Evolutionary conservation across 2,329 filamentous ascomycete species (phyloP), one percentile per base, ranked within the genome.

Genomic region (Myriosclerotinia curreyana): DNA sequence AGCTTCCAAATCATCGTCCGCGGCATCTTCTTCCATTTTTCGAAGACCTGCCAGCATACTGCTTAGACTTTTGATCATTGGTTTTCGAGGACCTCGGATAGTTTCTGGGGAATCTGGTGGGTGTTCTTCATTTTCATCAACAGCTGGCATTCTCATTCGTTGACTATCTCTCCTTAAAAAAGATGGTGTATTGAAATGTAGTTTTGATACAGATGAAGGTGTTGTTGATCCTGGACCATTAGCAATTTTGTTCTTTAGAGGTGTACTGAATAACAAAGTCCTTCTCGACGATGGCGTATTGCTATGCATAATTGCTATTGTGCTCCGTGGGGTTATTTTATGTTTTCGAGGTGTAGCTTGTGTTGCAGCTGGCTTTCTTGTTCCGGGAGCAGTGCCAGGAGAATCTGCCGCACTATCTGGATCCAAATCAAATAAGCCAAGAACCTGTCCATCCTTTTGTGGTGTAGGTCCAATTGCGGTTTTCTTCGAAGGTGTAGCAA

Each of bases 401-500:
- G 70, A 68, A 28, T 82, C 81, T 1, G 83, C 82, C 6, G 81
- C 82, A 40, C 64, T 65, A 50, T 79, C 78, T 64, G 83, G 80
- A 34, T 79, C 77, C 9, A 92, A 77, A 72, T 94, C 91, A 73
- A 95, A 95, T 22, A 95, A 77, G 5, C 91, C 90, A 2, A 95
- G 80, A 0, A 92, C 87, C 25, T 85, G 84, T 36, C 91, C 91
- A 74, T 94, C 89, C 66, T 86, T 86, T 72, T 94, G 91, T 3
- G 91, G 91, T 15, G 91, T 95, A 1, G 91, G 91, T 2, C 89
- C 90, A 66, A 95, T 83, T 0, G 81, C 83, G 6, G 83, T 86
- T 2, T 84, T 83, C 14, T 81, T 79, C 0, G 76, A 76, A 1
- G 86, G 83, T 64, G 83, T 86, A 40, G 60, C 60, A 72, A 88